Conservation (phyloP, 164 flowering plant species). For the Nelumbo lutea region DNA sequence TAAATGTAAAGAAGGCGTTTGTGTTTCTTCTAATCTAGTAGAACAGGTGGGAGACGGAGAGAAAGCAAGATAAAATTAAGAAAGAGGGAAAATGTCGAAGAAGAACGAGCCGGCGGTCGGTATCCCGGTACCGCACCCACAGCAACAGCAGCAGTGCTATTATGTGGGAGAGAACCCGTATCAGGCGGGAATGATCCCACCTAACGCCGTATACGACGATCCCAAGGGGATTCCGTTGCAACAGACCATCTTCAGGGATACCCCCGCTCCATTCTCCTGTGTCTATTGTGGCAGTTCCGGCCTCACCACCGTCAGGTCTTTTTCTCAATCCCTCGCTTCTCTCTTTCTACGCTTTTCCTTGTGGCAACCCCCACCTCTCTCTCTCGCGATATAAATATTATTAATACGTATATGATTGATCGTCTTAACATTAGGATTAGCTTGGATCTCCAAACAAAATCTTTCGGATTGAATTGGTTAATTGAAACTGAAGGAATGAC, state of each 20-base stretch:
- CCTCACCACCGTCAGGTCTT: not conserved
- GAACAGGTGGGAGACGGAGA: not conserved
- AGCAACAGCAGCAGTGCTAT: conserved; percentile 21
- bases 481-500: too few relatives aligned
- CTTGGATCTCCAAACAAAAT: too few relatives aligned
- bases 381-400: too few relatives aligned
- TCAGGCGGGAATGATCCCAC: not conserved
- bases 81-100: conserved; percentile 21
- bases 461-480: too few relatives aligned
- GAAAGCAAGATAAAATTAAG: not conserved
- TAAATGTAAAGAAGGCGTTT: too few relatives aligned
- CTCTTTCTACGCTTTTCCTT: not conserved
- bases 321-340: too few relatives aligned
- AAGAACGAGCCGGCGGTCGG: conserved; percentile 52
- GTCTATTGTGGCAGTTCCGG: conserved; percentile 35
- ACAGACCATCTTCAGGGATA: conserved; percentile 82
- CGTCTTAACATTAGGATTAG: too few relatives aligned
- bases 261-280: conserved; percentile 87
- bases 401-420: too few relatives aligned
- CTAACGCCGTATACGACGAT: conserved; percentile 48
- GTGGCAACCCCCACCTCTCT: not conserved
- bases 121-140: conserved; percentile 25
- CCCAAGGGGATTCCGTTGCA: conserved; percentile 77
- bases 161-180: conserved; percentile 19
- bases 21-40: too few relatives aligned